phyloP scores from a whole-genome alignment of 2,329 filamentous ascomycete genomes.

The Pseudocercospora macadamiae region DNA sequence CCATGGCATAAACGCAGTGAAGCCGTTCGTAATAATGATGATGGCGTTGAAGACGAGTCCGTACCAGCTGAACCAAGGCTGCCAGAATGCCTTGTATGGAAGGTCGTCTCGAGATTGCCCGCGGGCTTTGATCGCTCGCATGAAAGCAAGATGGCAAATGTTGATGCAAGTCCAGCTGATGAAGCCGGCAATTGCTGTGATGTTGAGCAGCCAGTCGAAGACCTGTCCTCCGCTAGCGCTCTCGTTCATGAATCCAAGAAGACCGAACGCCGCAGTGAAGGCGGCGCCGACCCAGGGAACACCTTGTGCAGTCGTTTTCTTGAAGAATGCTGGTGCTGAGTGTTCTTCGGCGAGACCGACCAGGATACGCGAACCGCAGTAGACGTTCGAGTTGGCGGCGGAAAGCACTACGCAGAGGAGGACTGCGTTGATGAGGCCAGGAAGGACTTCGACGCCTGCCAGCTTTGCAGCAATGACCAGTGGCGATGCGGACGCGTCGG shows the following conservation, averaged over 20 bases:
- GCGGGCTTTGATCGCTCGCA: conserved; percentile 69
- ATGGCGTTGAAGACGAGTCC: conserved; percentile 65
- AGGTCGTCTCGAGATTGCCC: conserved; percentile 67
- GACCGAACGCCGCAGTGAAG: conserved; percentile 66
- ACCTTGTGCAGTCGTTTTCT: conserved; percentile 61
- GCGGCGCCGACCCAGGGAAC: conserved; percentile 75
- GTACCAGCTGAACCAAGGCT: conserved; percentile 74
- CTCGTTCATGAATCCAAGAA: conserved; percentile 75
- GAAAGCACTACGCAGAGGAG: conserved; percentile 70
- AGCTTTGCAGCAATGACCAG: conserved; percentile 68
- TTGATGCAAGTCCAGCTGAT: conserved; percentile 73
- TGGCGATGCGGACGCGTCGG: conserved; percentile 58
- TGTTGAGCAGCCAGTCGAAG: conserved; percentile 71
- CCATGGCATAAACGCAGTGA: conserved; percentile 76
- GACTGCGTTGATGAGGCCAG: conserved; percentile 70
- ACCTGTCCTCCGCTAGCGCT: conserved; percentile 71
- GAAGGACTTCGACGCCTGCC: conserved; percentile 63
- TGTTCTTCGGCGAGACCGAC: conserved; percentile 68
- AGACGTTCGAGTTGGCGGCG: conserved; percentile 69
- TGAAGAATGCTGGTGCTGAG: conserved; percentile 57
- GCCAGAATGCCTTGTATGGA: conserved; percentile 70
- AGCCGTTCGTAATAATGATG: conserved; percentile 78
- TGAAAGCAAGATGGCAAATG: conserved; percentile 72
- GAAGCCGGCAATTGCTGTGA: conserved; percentile 74
- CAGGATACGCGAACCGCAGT: conserved; percentile 69